These are phyloP conservation scores for Sugiyamaella pinicola DNA, from an alignment of 1,139 yeast genomes.

Conservation along the genomic window DNA sequence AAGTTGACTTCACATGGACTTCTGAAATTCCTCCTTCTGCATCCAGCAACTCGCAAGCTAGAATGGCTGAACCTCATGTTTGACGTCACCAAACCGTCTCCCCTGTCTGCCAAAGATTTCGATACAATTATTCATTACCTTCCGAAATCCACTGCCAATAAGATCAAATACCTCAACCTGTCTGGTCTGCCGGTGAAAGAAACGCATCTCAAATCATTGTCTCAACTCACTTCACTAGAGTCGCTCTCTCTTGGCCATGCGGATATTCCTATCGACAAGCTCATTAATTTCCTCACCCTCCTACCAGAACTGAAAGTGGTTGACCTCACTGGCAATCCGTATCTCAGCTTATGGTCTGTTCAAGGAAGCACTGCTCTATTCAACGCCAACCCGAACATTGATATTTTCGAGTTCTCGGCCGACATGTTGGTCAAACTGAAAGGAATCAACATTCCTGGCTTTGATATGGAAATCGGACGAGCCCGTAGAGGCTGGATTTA, in stretches of 20 bases:
- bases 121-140: slow-evolving; percentile 49
- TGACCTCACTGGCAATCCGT: slow-evolving; percentile 55
- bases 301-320: slow-evolving; percentile 44
- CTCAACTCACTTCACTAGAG: slow-evolving; percentile 53
- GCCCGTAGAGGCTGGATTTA: slow-evolving; percentile 79
- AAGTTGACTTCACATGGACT: slow-evolving; percentile 74
- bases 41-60: slow-evolving; percentile 63
- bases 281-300: slow-evolving; percentile 52
- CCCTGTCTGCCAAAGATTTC: slow-evolving; percentile 49
- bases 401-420: slow-evolving; percentile 45
- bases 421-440: slow-evolving; percentile 39
- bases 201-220: slow-evolving; percentile 57
- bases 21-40: slow-evolving; percentile 68
- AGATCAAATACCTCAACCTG: slow-evolving; percentile 60
- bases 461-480: slow-evolving; percentile 57
- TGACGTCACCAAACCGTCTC: slow-evolving; percentile 68
- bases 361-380: slow-evolving; percentile 51
- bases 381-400: slow-evolving; percentile 43
- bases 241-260: slow-evolving; percentile 67
- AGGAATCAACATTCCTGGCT: slow-evolving; percentile 38
- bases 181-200: slow-evolving; percentile 73
- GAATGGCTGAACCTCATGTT: slow-evolving; percentile 79
- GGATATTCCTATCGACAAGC: slow-evolving; percentile 51
- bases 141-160: slow-evolving; percentile 37
- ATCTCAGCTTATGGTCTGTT: slow-evolving; percentile 52